Percentiles rank a stretch among this genome's conserved stretches.
Conservation (phyloP, 2,329 filamentous ascomycete genomes). For the Teratosphaeria viscida region DNA sequence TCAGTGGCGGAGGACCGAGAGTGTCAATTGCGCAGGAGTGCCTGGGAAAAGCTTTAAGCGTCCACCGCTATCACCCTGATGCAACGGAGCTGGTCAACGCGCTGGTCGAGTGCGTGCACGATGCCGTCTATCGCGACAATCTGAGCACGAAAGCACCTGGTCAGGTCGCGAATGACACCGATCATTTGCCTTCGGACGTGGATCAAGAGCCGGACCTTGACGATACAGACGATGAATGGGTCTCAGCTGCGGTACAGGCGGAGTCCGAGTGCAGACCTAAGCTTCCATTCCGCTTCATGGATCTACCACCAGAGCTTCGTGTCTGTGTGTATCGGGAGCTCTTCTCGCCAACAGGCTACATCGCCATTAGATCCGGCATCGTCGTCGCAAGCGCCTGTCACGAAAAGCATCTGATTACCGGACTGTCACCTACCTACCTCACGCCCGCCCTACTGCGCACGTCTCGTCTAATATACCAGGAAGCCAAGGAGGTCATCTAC, state of each 20-base stretch:
- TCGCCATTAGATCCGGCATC: constrained; percentile 6
- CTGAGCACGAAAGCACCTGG: neutral
- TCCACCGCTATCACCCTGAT: neutral
- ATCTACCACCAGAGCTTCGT: constrained; percentile 11
- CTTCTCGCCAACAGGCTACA: constrained; percentile 8
- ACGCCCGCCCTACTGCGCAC: constrained; percentile 20
- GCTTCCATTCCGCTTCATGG: constrained; percentile 10
- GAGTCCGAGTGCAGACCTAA: neutral
- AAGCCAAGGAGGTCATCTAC: constrained; percentile 29
- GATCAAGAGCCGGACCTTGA: neutral
- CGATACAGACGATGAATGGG: neutral
- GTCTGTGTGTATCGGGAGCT: constrained; percentile 8
- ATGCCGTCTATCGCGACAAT: neutral
- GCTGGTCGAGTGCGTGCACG: neutral
- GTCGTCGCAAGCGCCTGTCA: constrained; percentile 17
- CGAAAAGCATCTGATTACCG: neutral
- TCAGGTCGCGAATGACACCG: neutral
- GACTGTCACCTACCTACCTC: neutral
- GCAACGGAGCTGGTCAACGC: neutral
- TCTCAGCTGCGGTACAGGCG: neutral
- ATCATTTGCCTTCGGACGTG: neutral
- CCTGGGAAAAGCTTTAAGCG: neutral
- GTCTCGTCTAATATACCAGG: constrained; percentile 25
- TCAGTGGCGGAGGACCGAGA: neutral
- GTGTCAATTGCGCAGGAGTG: neutral